phyloP scores from a whole-genome alignment of 805 yeast species.

The Kazachstania bromeliacearum region DNA sequence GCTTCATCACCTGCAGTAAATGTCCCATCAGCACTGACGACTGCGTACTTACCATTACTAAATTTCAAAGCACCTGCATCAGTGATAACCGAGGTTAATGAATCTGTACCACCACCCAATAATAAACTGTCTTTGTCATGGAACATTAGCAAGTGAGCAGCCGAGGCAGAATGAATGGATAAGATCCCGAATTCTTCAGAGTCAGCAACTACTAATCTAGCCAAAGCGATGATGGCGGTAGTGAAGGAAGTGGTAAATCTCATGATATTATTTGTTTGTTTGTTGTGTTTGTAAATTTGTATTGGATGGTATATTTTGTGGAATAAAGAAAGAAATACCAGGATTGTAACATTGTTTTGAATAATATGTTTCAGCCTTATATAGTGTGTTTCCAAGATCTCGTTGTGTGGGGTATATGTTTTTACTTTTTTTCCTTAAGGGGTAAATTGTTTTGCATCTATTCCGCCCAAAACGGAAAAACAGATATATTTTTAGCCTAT shows the following conservation, averaged over 20 bases:
- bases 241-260: slow-evolving; percentile 10
- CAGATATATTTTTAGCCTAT: no score
- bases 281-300: slow-evolving; percentile 3
- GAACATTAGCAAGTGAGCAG: slow-evolving; percentile 2
- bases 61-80: slow-evolving; percentile 28
- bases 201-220: slow-evolving; percentile 26
- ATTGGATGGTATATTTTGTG: no score
- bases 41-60: slow-evolving; percentile 24
- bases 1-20: slow-evolving; percentile 16
- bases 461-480: no score
- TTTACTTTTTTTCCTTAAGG: background rate
- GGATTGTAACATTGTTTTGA: background rate
- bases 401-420: background rate
- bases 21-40: slow-evolving; percentile 19
- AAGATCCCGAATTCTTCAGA: slow-evolving; percentile 30
- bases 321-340: no score
- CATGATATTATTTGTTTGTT: slow-evolving; percentile 10
- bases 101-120: slow-evolving; percentile 10
- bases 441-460: no score
- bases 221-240: slow-evolving; percentile 22
- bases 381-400: background rate
- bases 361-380: background rate
- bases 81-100: slow-evolving; percentile 19
- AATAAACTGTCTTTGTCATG: slow-evolving; percentile 13
- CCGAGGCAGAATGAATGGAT: slow-evolving; percentile 30